These are phyloP conservation scores for Monosporozyma siamensis DNA, from an alignment of 805 yeast genomes.

Conservation along the genomic window DNA sequence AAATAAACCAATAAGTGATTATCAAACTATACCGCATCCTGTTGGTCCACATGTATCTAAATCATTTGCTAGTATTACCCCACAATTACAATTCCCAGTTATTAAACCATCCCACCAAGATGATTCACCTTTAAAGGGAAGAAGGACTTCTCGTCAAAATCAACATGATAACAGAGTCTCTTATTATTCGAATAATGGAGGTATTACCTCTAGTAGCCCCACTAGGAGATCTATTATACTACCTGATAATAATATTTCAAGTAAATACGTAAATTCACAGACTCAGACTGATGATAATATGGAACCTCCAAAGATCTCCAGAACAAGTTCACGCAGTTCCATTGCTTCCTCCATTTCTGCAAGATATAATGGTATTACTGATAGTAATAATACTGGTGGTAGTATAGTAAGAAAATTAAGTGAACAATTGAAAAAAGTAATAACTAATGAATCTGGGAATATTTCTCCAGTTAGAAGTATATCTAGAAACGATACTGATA, in stretches of 20 bases:
- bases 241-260: neutral
- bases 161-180: neutral
- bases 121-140: neutral
- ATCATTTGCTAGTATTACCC: neutral
- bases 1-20: neutral
- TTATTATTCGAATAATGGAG: neutral
- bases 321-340: constrained; percentile 1
- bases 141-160: neutral
- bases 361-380: constrained; percentile 6
- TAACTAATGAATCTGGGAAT: constrained; percentile 15
- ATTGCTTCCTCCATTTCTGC: neutral
- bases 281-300: constrained; percentile 12
- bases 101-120: neutral
- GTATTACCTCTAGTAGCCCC: neutral
- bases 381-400: constrained; percentile 14
- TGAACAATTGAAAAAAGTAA: constrained; percentile 12
- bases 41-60: neutral
- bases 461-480: constrained; percentile 14
- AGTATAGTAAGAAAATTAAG: constrained; percentile 14
- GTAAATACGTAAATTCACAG: constrained; percentile 9
- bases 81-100: neutral
- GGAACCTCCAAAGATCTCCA: neutral
- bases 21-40: neutral
- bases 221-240: neutral
- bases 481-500: constrained; percentile 23